Conservation (phyloP, 306 rosid genomes). For the Ochetophila trinervis region DNA sequence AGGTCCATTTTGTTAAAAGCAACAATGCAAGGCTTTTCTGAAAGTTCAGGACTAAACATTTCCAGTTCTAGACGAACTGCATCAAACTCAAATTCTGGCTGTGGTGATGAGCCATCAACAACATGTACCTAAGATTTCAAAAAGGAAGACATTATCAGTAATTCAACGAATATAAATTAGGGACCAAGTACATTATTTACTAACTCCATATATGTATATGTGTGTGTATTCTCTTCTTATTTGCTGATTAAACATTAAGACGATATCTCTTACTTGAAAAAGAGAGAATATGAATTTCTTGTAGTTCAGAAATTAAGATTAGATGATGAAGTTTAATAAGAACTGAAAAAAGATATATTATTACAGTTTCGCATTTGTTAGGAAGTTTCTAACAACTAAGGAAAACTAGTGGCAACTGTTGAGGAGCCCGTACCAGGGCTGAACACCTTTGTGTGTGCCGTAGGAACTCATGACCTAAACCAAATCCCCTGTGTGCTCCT, state of each 20-base stretch:
- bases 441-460: constrained; percentile 97
- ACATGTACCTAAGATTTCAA: constrained; percentile 65
- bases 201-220: too few species aligned
- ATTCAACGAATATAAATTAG: neutral
- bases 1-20: constrained; percentile 94
- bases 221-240: too few species aligned
- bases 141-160: constrained; percentile 1
- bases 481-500: constrained; percentile 97
- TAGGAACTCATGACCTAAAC: constrained; percentile 93
- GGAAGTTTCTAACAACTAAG: neutral
- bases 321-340: neutral
- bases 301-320: neutral
- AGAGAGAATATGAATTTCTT: neutral
- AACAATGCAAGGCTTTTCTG: constrained; percentile 86
- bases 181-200: neutral
- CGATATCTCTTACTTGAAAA: neutral
- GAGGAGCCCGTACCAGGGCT: constrained; percentile 59
- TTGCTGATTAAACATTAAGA: neutral
- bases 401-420: constrained; percentile 14
- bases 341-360: too few species aligned
- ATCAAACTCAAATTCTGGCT: constrained; percentile 89
- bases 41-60: constrained; percentile 82
- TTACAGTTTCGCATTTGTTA: too few species aligned
- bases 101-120: constrained; percentile 85
- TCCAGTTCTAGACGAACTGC: constrained; percentile 92